Base-by-base conservation (phyloP, 1,284 basidiomycete species). In the Cryptococcus deneoformans region DNA sequence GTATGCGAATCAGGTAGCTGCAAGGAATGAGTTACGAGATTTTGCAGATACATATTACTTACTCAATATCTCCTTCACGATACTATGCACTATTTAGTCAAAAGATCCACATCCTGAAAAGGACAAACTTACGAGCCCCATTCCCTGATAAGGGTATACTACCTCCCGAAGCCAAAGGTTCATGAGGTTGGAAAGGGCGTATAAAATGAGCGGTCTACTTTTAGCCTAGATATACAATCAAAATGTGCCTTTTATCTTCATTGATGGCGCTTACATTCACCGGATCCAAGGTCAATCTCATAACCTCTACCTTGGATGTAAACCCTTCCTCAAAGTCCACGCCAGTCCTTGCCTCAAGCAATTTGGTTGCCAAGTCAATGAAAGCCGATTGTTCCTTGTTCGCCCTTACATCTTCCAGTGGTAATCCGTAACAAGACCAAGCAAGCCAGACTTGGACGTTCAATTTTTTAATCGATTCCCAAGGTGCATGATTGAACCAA, bases 381-480 rank as follows among this genome's bases (percentile, higher is more conserved):
- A 84, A 80, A 9, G 75, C 72, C 40, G 77, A 78, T 55, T 84
- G 82, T 5, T 79, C 63, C 3, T 79, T 68, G 3, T 85, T 75
- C 9, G 86, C 68, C 20, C 76, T 50, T 1, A 64, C 67, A 10
- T 60, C 60, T 5, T 69, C 66, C 46, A 89, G 80, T 24, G 83
- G 79, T 2, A 82, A 78, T 63, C 87, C 87, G 76, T 87, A 93
- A 64, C 89, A 86, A 11, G 85, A 83, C 92, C 92, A 95, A 57
- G 90, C 86, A 34, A 95, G 78, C 89, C 91, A 95, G 56, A 84
- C 80, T 46, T 82, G 81, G 56, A 92, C 80, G 69, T 92, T 85
- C 44, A 84, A 80, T 16, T 79, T n/a, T 80, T 80, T 83, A 54
- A 95, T 83, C 9, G 82, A 80, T 0, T 87, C 86, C 88, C 89